Evolutionary conservation across 306 rosid genomes (phyloP).

Genomic region (Quercus agrifolia): DNA sequence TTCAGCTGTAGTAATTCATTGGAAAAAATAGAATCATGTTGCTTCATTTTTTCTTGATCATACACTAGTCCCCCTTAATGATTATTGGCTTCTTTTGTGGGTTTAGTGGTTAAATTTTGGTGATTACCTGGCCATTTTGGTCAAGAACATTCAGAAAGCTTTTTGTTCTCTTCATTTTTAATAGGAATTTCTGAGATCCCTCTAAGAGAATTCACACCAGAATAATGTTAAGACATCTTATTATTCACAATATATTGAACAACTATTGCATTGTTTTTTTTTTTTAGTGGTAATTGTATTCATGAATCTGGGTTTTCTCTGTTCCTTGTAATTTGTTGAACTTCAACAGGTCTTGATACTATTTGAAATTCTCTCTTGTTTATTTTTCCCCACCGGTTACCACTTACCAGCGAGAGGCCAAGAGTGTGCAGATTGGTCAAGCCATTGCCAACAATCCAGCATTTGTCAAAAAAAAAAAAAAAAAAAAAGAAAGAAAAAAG

Average conservation of each 20-base stretch:
- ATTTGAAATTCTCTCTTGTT: neutral
- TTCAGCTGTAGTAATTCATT: neutral
- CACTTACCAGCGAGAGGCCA: constrained; percentile 72
- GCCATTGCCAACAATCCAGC: constrained; percentile 80
- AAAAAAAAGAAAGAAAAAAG: too few species aligned
- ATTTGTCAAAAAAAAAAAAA: constrained; percentile 17
- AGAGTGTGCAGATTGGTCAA: constrained; percentile 74
- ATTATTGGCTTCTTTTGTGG: neutral
- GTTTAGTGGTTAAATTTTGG: neutral
- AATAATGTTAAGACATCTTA: neutral
- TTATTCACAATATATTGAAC: neutral
- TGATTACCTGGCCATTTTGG: neutral
- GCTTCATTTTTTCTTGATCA: neutral
- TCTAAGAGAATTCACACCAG: neutral
- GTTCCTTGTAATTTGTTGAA: neutral
- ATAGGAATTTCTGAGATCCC: neutral
- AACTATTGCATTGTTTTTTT: neutral
- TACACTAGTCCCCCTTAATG: neutral
- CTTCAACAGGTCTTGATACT: neutral
- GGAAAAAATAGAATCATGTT: neutral
- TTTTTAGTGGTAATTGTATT: neutral
- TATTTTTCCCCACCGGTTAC: neutral
- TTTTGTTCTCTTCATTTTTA: neutral
- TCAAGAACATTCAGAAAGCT: neutral
- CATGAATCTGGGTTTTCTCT: neutral